A percentile compares a stretch with the other conserved stretches of the same genome.
phyloP scores from a whole-genome alignment of 371 early-diverging fungal genomes.

The Actinomortierella wolfii region DNA sequence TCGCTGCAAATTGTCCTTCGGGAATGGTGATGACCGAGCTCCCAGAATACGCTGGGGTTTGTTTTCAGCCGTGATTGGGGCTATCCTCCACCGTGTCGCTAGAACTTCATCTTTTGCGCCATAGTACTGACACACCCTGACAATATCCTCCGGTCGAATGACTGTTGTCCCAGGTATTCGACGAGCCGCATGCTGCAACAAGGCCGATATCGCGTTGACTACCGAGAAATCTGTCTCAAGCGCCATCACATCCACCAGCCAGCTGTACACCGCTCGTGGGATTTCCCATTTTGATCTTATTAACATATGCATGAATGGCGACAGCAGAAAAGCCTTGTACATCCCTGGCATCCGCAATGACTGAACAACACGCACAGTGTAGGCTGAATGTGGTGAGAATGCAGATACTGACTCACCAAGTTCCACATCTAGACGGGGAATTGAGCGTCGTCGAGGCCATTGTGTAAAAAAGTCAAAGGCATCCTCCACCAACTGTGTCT shows the following conservation, averaged over 20 bases:
- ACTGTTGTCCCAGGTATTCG: no score
- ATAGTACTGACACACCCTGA: slow-evolving; percentile 14
- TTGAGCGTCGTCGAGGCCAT: slow-evolving; percentile 27
- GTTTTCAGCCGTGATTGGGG: slow-evolving; percentile 20
- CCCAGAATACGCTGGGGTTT: slow-evolving; percentile 13
- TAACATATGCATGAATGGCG: slow-evolving; percentile 18
- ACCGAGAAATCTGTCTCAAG: slow-evolving; percentile 9
- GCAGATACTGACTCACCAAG: not conserved
- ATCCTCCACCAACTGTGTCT: slow-evolving; percentile 18
- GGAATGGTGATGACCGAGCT: no score
- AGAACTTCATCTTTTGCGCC: slow-evolving; percentile 30
- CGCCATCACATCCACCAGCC: slow-evolving; percentile 30
- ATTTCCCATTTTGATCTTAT: slow-evolving; percentile 28
- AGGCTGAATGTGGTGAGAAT: not conserved
- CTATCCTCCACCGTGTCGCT: slow-evolving; percentile 19
- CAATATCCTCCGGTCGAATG: slow-evolving; percentile 15
- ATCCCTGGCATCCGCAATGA: not conserved
- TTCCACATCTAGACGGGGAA: no score
- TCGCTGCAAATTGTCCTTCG: no score
- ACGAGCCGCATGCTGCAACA: no score
- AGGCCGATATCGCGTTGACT: no score
- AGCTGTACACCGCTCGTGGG: slow-evolving; percentile 32
- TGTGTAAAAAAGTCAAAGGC: slow-evolving; percentile 31
- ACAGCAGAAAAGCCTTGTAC: slow-evolving; percentile 11
- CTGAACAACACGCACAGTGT: not conserved